Percentiles rank a stretch among this genome's conserved stretches.
These are phyloP conservation scores for Persicaria maculosa DNA, from an alignment of 148 eudicot genomes.

Conservation along the genomic window DNA sequence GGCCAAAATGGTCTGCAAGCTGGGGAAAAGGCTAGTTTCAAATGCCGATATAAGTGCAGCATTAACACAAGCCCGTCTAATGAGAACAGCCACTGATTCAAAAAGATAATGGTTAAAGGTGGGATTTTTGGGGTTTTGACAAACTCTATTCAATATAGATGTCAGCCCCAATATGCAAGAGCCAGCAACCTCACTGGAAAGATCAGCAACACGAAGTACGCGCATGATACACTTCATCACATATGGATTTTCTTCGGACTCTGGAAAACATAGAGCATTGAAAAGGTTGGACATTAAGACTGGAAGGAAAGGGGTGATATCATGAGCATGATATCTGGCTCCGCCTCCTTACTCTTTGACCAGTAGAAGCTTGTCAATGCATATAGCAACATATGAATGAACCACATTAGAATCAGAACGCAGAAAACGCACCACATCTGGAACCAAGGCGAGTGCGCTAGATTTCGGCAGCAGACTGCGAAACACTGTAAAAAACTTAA, in stretches of 20 bases:
- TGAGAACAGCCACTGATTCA: constrained; percentile 81
- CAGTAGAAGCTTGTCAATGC: constrained; percentile 79
- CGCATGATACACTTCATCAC: constrained; percentile 97
- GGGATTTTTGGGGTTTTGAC: constrained; percentile 87
- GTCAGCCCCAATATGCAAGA: constrained; percentile 66
- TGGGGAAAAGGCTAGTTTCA: constrained; percentile 71
- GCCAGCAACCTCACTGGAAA: constrained; percentile 64
- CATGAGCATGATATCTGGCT: constrained; percentile 65
- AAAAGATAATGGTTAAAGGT: constrained; percentile 81
- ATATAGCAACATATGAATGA: constrained; percentile 88
- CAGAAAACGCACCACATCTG: constrained; percentile 73
- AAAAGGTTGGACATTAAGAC: constrained; percentile 72
- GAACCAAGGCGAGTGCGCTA: constrained; percentile 63
- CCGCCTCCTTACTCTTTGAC: constrained; percentile 74
- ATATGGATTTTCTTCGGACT: constrained; percentile 95
- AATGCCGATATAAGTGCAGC: constrained; percentile 65
- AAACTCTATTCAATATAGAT: constrained; percentile 63
- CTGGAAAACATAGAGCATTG: constrained; percentile 65
- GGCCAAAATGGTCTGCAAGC: constrained; percentile 55
- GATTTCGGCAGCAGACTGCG: constrained; percentile 70
- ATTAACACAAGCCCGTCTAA: constrained; percentile 69
- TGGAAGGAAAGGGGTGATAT: constrained; percentile 53
- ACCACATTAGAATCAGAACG: constrained; percentile 82
- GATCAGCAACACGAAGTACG: constrained; percentile 83
- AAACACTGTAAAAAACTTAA: constrained; percentile 80